Evolutionary conservation across 2,329 filamentous ascomycete genomes (phyloP), one percentile per base, ranked within the genome.

Genomic region (Colletotrichum magnum): DNA sequence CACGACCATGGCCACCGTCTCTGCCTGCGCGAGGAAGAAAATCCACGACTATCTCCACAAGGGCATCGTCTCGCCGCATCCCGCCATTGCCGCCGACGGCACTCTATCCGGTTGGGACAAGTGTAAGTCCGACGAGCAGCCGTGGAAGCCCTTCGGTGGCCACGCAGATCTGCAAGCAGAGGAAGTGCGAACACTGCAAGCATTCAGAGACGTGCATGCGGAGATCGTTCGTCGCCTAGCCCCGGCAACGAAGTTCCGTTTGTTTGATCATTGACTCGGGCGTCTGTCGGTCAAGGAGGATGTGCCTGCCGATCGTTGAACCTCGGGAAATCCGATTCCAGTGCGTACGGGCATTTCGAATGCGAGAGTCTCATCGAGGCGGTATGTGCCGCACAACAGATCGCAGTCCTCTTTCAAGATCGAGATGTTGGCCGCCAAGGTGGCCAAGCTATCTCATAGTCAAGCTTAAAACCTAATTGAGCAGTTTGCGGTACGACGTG

Each of bases 11-110:
- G 68, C 80, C 1, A 75, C 77, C n/a, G 58, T 73, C 13, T 82
- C 81, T 9, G 61, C 73, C 26, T 83, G 81, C 73, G 82, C 78
- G 4, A 74, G 79, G 45, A 68, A 47, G 16, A 77, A 77, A 47
- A 66, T 83, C 6, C 73, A 75, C 5, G 77, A 77, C 18, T 83
- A 83, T 62, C 57, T 83, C 9, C 70, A 78, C 52, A 66, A 77
- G 4, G 81, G 81, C 3, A 65, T 78, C 56, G 73, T 82, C 6
- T 80, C 81, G 3, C 74, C 77, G 36, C 67, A 24, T 36, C 58
- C 53, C 9, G 24, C 47, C 6, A 48, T 60, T 21, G 32, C 74
- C 74, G 24, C 75, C 74, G 56, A 71, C 68, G 24, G 75, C 66
- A 54, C 64, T 68, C 50, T 75, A 71, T 36, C 68, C 13, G 59